phyloP scores from a whole-genome alignment of 768 basidiomycete species.

The Amanita brunnescens region DNA sequence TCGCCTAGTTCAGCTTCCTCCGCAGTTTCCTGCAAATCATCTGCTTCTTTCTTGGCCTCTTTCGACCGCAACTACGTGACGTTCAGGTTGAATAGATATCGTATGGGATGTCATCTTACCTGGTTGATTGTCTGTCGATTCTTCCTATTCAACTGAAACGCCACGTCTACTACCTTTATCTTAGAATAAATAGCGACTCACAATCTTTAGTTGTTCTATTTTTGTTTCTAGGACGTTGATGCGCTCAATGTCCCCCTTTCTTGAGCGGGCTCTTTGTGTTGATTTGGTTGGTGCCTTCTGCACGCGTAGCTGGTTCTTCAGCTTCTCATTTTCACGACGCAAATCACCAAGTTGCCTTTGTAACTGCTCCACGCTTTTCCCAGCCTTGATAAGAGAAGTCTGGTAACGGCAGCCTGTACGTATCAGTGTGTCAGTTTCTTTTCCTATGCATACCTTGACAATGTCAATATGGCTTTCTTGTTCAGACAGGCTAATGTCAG shows the following conservation, averaged over 20 bases:
- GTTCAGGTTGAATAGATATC: background rate
- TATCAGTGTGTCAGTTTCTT: background rate
- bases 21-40: conserved; percentile 23
- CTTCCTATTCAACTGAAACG: conserved; percentile 13
- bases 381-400: conserved; percentile 12
- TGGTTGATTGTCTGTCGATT: conserved; percentile 17
- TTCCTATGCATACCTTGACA: background rate
- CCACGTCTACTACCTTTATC: background rate
- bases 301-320: conserved; percentile 4
- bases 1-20: conserved; percentile 23
- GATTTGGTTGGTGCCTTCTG: conserved; percentile 2
- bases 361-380: conserved; percentile 11
- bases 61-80: conserved; percentile 15
- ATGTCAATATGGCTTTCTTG: background rate
- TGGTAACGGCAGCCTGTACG: background rate
- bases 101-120: conserved; percentile 9
- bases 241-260: conserved; percentile 2
- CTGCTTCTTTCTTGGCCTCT: conserved; percentile 28
- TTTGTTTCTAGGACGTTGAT: conserved; percentile 5
- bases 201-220: conserved; percentile 13
- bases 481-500: background rate
- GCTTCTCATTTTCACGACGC: conserved; percentile 12
- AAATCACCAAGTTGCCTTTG: conserved; percentile 10
- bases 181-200: conserved; percentile 4
- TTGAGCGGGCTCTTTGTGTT: conserved; percentile 2